A percentile compares a stretch with the other conserved stretches of the same genome.
Conservation (phyloP, 495 filamentous ascomycete species). For the Penicillium desertorum region DNA sequence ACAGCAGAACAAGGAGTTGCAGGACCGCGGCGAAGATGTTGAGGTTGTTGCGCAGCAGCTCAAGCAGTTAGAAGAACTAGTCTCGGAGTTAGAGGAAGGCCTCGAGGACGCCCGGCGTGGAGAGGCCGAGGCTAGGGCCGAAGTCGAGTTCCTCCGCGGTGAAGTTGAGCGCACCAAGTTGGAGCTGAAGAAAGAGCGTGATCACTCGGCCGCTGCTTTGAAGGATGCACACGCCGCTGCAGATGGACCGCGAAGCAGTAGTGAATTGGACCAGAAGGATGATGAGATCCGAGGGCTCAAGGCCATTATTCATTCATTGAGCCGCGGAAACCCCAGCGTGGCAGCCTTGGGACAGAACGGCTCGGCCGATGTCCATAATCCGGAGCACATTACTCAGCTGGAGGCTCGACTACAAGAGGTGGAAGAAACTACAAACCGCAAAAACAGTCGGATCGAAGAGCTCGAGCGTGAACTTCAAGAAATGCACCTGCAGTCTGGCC, state of each 20-base stretch:
- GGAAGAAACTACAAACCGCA: constrained; percentile 65
- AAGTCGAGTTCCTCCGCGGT: constrained; percentile 93
- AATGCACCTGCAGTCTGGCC: constrained; percentile 40
- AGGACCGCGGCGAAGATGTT: constrained; percentile 82
- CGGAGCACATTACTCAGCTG: constrained; percentile 48
- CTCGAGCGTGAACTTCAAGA: constrained; percentile 83
- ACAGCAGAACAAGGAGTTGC: constrained; percentile 76
- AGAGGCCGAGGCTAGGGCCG: constrained; percentile 94
- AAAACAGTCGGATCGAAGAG: constrained; percentile 78
- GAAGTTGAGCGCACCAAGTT: constrained; percentile 93
- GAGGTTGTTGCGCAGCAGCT: constrained; percentile 86
- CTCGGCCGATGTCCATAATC: constrained; percentile 25
- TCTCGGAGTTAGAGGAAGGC: constrained; percentile 94
- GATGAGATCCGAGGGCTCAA: constrained; percentile 96
- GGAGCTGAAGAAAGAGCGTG: constrained; percentile 85
- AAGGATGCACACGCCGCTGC: constrained; percentile 53
- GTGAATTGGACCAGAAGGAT: constrained; percentile 89
- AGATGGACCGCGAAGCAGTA: constrained; percentile 50
- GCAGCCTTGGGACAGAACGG: constrained; percentile 32
- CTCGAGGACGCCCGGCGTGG: constrained; percentile 92
- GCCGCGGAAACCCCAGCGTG: constrained; percentile 59
- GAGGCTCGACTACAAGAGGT: constrained; percentile 78
- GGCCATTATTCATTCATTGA: constrained; percentile 95
- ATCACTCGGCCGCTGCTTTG: constrained; percentile 71
- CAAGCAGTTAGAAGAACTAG: constrained; percentile 92